Evolutionary conservation across 208 protist species (phyloP), one percentile per base, ranked within the genome.

Genomic region (Herpetomonas muscarum): DNA sequence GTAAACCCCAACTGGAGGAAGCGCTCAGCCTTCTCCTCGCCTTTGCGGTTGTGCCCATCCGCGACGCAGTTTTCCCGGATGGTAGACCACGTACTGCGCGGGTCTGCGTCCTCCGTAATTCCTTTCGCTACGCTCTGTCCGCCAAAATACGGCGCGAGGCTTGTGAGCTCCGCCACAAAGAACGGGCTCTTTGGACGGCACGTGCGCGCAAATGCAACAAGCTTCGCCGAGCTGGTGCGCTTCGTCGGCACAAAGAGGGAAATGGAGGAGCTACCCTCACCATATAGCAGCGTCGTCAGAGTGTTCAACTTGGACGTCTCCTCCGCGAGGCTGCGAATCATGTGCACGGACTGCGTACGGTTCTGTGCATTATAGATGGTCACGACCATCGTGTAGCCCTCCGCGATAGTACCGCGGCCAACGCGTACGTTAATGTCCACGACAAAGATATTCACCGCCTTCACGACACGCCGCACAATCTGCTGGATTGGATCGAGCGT

Each of bases 341-440:
- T 87, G 68, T 93, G 85, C 48, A 93, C 75, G 37, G 85, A 73
- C 57, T 95, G 85, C 15, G 78, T 53, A 50, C 83, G 66, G 39
- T 79, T 82, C 56, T 92, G 81, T n/a, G 82, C 85, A 62, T 92
- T 81, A 59, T 90, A 95, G 59, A 95, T 88, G 44, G 85, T 95
- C 26, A 90, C 89, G 63, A 93, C 81, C 89, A 95, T 95, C 25
- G 89, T 95, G 74, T 81, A 77, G n/a, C 89, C 89, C 44, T 95
- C 85, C 9, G 77, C 60, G 49, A 95, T 93, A 3, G 89, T 92
- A 25, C 89, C 89, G 54, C 87, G 87, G 7, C 89, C 89, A 13
- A 95, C 83, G 9, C 89, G 73, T 22, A 92, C 79, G 56, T 95
- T 76, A 48, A 95, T 89, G 57, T 95, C 89, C 10, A 95, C 83